These are phyloP conservation scores for Russula dissimulans DNA, from an alignment of 768 basidiomycete genomes.

Conservation along the genomic window DNA sequence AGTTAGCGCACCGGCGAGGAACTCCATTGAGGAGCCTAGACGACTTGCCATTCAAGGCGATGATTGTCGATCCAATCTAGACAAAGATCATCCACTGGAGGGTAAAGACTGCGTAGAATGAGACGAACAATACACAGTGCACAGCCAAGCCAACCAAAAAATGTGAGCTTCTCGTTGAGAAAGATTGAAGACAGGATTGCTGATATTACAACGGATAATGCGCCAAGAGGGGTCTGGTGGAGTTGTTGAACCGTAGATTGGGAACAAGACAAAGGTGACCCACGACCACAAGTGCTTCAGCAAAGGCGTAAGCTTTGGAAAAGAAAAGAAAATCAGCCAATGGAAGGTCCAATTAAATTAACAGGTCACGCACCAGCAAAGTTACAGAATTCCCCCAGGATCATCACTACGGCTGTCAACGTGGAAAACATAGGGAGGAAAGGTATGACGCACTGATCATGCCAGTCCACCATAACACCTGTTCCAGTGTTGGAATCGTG, in stretches of 20 bases:
- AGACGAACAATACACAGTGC: slow-evolving; percentile 74
- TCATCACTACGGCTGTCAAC: slow-evolving; percentile 58
- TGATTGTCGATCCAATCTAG: slow-evolving; percentile 78
- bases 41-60: slow-evolving; percentile 71
- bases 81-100: not conserved
- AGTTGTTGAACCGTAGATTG: slow-evolving; percentile 6
- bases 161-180: slow-evolving; percentile 84
- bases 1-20: not conserved
- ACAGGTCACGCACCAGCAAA: slow-evolving; percentile 54
- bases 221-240: slow-evolving; percentile 81
- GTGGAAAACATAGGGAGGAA: not conserved
- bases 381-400: slow-evolving; percentile 81
- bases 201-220: slow-evolving; percentile 91
- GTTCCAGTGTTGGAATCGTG: not conserved
- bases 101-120: not conserved
- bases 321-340: slow-evolving; percentile 13
- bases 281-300: slow-evolving; percentile 87
- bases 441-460: slow-evolving; percentile 60
- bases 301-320: slow-evolving; percentile 69
- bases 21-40: slow-evolving; percentile 23
- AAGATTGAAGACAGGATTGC: slow-evolving; percentile 90
- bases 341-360: slow-evolving; percentile 22
- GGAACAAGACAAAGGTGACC: slow-evolving; percentile 23
- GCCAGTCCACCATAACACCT: slow-evolving; percentile 90
- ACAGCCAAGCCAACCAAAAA: slow-evolving; percentile 97